Base-by-base conservation (phyloP, 2,329 filamentous ascomycete genomes). In the Aspergillus sp. region DNA sequence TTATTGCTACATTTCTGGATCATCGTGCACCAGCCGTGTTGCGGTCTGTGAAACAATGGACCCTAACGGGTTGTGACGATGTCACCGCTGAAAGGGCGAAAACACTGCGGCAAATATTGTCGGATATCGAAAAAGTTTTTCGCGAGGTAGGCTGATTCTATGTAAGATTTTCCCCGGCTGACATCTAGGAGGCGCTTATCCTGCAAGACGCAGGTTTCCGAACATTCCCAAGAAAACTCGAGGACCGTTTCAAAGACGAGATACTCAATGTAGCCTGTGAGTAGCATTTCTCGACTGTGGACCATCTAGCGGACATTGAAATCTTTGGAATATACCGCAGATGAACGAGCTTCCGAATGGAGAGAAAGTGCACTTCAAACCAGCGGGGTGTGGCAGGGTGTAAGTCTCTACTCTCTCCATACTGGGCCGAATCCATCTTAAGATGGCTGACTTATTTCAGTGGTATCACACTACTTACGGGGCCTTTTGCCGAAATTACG, bases 21-120 rank as follows among this genome's bases (percentile, higher is more conserved):
- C 41, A 52, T 13, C 37, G 39, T 7, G 43, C 57, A 2, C 54
- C 58, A 3, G 55, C 50, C 2, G 15, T 53, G 19, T 15, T 60
- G n/a, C 33, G 44, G 3, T 60, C 55, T 15, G 12, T 59, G 6
- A 45, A 25, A 3, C 47, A 54, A 42, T 60, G 58, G 58, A 30
- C 45, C 3, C 10, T 53, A 17, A 47, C 51, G 1, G 54, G 50
- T 2, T 48, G 46, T 4, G 50, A 57, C 41, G 4, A 33, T 6
- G 33, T 57, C 7, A 48, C 51, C 13, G 43, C 27, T 5, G 47
- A 48, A 7, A 53, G 51, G 35, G 57, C 58, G 25, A 33, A 43
- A 23, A 33, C 43, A 3, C 49, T 60, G 12, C 50, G 50, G 7
- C 25, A 38, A 12, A 43, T 45, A 3, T 33, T 59, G 17, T 7